Base-by-base conservation (phyloP, 129 eudicot species). In the Flaveria bidentis region DNA sequence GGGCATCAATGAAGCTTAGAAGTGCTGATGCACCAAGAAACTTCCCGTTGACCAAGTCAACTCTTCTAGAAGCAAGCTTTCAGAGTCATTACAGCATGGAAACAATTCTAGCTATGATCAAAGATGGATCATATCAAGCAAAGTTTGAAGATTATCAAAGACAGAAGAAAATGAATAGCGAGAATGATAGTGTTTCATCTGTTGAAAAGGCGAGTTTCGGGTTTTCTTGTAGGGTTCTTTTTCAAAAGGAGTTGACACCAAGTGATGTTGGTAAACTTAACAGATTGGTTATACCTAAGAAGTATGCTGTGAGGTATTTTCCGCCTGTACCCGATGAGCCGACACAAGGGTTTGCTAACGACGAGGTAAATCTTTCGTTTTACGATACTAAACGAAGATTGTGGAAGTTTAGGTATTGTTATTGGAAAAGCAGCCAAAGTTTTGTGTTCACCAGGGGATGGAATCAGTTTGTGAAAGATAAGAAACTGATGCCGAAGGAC, bases 401-500 rank as follows among this genome's bases (percentile, higher is more conserved):
- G 68, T 88, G 96, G 94, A 90, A 85, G 22, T 92, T 92, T 36
- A 75, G 97, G 63, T 88, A 86, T 45, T 88, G 93, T 62, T 91
- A 91, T 69, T 91, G 97, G 93, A 88, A 84, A 86, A 91, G 97
- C 78, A 91, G 97, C 70, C 89, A 91, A 10, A 91, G 94, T 25
- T 95, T 73, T 62, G 97, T 91, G 66, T 91, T 95, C 73, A 89
- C 99, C 0, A 80, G 89, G 58, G 99, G 99, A 1, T 95, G 99
- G 99, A 89, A 86, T 56, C 80, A 80, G 76, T 95, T 95, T 79
- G 99, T 95, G 36, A 89, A 80, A 68, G 94, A 79, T 9, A 91
- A 89, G 82, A 82, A 80, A 5, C 26, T 95, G 5, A 82, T 77
- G 72, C 81, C 85, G 0, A 84, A 72, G 18, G 99, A 95, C 71